phyloP scores from a whole-genome alignment of 805 yeast genomes.

The Debaryomyces prosopidis region DNA sequence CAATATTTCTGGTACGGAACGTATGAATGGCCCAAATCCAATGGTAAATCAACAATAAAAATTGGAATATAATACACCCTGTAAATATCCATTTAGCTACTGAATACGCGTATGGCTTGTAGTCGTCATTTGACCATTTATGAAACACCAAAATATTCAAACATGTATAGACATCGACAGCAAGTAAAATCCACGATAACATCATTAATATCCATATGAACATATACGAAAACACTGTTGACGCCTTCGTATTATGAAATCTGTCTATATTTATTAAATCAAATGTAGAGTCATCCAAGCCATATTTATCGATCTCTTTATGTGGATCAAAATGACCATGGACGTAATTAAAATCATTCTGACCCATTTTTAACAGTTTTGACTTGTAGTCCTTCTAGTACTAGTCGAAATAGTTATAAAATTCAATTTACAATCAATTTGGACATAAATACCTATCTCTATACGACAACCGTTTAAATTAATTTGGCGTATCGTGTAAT shows the following conservation, averaged over 20 bases:
- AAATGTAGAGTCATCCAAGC: slow-evolving; percentile 44
- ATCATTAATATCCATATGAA: slow-evolving; percentile 50
- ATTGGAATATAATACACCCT: slow-evolving; percentile 75
- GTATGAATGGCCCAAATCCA: slow-evolving; percentile 57
- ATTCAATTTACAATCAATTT: too few relatives aligned
- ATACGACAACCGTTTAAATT: too few relatives aligned
- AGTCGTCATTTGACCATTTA: slow-evolving; percentile 60
- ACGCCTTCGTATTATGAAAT: slow-evolving; percentile 44
- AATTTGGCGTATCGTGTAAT: too few relatives aligned
- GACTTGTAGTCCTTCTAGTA: too few relatives aligned
- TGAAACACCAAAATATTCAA: slow-evolving; percentile 70
- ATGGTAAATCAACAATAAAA: slow-evolving; percentile 57
- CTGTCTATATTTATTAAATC: slow-evolving; percentile 48
- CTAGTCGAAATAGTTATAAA: too few relatives aligned
- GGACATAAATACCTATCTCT: too few relatives aligned
- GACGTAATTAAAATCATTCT: neutral
- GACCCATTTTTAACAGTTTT: neutral
- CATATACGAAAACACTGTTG: slow-evolving; percentile 47
- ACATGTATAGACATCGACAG: slow-evolving; percentile 78
- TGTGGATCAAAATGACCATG: slow-evolving; percentile 21
- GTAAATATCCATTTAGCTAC: slow-evolving; percentile 71
- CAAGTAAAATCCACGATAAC: slow-evolving; percentile 52
- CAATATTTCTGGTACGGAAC: slow-evolving; percentile 62
- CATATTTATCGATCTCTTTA: slow-evolving; percentile 27
- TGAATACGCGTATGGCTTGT: slow-evolving; percentile 47